phyloP scores from a whole-genome alignment of 2,329 filamentous ascomycete genomes.

The Tolypocladium tundrense region DNA sequence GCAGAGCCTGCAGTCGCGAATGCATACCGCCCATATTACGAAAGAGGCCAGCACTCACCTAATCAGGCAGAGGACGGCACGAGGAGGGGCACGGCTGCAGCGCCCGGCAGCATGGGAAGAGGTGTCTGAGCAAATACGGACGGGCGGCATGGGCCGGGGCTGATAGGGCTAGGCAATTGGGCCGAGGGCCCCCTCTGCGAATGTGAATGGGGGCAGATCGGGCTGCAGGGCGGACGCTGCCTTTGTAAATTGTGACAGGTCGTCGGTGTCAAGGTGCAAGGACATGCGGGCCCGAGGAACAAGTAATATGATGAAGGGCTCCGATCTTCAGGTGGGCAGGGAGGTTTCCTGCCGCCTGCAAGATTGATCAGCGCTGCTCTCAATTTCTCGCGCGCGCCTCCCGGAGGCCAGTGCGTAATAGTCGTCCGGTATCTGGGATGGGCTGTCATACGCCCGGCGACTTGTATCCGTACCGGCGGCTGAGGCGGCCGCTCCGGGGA shows the following conservation, averaged over 20 bases:
- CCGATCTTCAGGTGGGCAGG: neutral
- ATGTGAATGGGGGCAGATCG: neutral
- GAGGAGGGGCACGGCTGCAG: neutral
- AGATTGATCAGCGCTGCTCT: conserved; percentile 2
- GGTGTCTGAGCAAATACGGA: neutral
- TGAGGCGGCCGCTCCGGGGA: neutral
- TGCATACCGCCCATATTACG: conserved; percentile 1
- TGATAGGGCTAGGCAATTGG: neutral
- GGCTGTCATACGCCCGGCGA: neutral
- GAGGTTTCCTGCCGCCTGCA: neutral
- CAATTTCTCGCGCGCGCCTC: neutral
- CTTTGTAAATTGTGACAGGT: neutral
- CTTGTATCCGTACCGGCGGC: neutral
- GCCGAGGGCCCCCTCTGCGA: neutral
- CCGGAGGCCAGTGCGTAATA: neutral
- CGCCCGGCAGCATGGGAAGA: neutral
- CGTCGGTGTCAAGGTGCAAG: neutral
- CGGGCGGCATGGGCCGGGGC: neutral
- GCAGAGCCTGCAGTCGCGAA: neutral
- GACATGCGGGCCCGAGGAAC: neutral
- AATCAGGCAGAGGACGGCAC: neutral
- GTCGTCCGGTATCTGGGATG: neutral
- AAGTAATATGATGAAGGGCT: neutral
- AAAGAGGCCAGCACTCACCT: neutral
- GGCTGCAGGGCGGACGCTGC: neutral